These are phyloP conservation scores for Aspergillus homomorphus DNA, from an alignment of 495 filamentous ascomycete species.

Conservation along the genomic window DNA sequence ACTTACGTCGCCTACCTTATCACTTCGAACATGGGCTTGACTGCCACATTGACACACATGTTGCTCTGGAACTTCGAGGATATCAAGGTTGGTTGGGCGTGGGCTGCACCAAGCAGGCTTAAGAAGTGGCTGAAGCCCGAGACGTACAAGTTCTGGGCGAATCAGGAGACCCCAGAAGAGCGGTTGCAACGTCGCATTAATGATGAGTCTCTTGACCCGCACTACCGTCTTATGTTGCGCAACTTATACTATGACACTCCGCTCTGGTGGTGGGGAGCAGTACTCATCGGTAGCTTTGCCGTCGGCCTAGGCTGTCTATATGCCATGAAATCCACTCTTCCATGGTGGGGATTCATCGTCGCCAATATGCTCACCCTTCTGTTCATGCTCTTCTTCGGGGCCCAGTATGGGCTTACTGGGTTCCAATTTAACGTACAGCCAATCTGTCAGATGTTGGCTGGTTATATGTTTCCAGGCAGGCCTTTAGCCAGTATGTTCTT, in stretches of 20 bases:
- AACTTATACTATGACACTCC: constrained; percentile 2
- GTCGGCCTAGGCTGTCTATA: constrained; percentile 2
- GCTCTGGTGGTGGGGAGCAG: constrained; percentile 3
- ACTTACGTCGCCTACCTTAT: constrained; percentile 3
- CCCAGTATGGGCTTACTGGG: not conserved
- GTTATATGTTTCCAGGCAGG: constrained; percentile 2
- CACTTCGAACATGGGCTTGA: constrained; percentile 5
- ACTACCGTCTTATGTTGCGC: constrained; percentile 2
- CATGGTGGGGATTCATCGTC: constrained; percentile 5
- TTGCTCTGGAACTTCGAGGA: constrained; percentile 1
- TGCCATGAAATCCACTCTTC: constrained; percentile 4
- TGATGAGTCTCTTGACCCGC: not conserved
- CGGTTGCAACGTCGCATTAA: not conserved
- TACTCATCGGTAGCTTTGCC: constrained; percentile 1
- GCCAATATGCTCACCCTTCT: not conserved
- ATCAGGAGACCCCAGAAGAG: constrained; percentile 1
- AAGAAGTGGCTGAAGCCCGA: constrained; percentile 5
- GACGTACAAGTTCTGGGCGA: constrained; percentile 4
- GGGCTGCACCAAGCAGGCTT: not conserved
- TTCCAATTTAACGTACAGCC: constrained; percentile 6
- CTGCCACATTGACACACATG: constrained; percentile 3
- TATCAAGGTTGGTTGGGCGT: constrained; percentile 3
- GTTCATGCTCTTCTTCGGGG: constrained; percentile 5
- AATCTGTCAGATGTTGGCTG: constrained; percentile 6
- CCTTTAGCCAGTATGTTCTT: constrained; percentile 1